phyloP scores from a whole-genome alignment of 2,329 filamentous ascomycete genomes.

The Leptographium radiaticola region DNA sequence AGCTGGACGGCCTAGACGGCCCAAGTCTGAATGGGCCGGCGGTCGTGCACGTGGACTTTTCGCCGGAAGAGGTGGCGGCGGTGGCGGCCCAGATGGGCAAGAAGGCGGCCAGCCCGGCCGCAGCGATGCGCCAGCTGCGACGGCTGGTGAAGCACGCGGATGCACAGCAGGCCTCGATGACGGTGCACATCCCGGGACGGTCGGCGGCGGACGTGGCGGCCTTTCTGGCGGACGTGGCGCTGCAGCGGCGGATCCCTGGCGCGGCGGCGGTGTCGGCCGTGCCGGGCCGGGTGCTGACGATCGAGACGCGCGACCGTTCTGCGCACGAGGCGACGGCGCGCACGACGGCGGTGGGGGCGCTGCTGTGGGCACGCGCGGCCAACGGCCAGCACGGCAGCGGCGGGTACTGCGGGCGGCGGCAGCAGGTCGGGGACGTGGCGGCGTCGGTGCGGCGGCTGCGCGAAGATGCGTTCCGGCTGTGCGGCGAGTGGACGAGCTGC shows the following conservation, averaged over 20 bases:
- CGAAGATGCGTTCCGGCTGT: slow-evolving; percentile 38
- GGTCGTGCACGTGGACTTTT: slow-evolving; percentile 34
- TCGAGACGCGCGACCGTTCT: slow-evolving; percentile 8
- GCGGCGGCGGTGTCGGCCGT: not conserved
- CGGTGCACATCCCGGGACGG: slow-evolving; percentile 11
- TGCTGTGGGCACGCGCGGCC: slow-evolving; percentile 37
- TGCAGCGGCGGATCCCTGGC: slow-evolving; percentile 6
- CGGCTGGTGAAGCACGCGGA: not conserved
- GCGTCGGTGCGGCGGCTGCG: slow-evolving; percentile 28
- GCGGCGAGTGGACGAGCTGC: slow-evolving; percentile 45
- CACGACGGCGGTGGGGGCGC: slow-evolving; percentile 20
- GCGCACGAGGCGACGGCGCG: slow-evolving; percentile 15
- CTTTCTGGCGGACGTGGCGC: slow-evolving; percentile 24
- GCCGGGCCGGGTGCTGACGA: slow-evolving; percentile 14
- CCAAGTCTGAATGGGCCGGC: not conserved
- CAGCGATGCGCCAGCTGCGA: not conserved
- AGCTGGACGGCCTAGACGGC: too few species aligned
- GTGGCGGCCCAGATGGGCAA: not conserved
- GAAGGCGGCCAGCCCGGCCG: not conserved
- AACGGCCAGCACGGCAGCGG: slow-evolving; percentile 23
- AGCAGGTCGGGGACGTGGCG: slow-evolving; percentile 29
- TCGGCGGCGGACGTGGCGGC: slow-evolving; percentile 20
- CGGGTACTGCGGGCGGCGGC: slow-evolving; percentile 8
- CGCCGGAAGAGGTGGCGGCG: slow-evolving; percentile 21
- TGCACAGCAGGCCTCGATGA: not conserved